Base-by-base conservation (phyloP, 345 rosid species). In the Angophora floribunda region DNA sequence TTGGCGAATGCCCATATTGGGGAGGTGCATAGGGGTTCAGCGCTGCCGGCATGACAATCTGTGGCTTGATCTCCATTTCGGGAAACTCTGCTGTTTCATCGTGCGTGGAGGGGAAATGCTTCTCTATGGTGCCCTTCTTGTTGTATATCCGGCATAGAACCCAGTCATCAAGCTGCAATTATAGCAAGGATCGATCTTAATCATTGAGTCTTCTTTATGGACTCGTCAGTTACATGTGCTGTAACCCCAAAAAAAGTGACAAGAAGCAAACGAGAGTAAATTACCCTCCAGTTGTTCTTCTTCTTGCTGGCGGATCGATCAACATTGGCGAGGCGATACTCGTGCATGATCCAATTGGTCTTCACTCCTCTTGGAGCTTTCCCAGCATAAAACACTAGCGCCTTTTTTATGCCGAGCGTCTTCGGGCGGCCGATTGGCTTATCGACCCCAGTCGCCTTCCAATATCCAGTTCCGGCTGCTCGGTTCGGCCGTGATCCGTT, bases 261-360 rank as follows among this genome's bases (percentile, higher is more conserved):
- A 6, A 59, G 32, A 4, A 85, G 36, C 28, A 6, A 85, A 41
- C 41, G 52, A 32, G 53, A 50, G 88, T 41, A 30, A 30, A 87
- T 19, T 94, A 97, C 99, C 96, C 99, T 93, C 51, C 90, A 91
- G 85, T 75, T 95, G 85, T 75, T 95, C 88, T 89, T 93, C 55
- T 91, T 96, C 87, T 91, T 94, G 90, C 91, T 87, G 52, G 97
- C 96, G 14, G 99, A 94, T 51, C 99, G 91, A 87, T 97, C 96
- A 6, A 96, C 97, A 89, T 96, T 93, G 28, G 98, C 96, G 6
- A 95, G 96, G 75, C 99, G 98, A 87, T 97, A 97, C 86, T 97
- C 99, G 15, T 97, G 99, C 99, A 97, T 97, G 75, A 97, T 97
- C 99, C 99, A 97, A 84, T 97, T 97, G 88, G 99, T 97, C 87